These are phyloP conservation scores for Helianthus annuus DNA, from an alignment of 129 eudicot genomes.

Conservation along the genomic window DNA sequence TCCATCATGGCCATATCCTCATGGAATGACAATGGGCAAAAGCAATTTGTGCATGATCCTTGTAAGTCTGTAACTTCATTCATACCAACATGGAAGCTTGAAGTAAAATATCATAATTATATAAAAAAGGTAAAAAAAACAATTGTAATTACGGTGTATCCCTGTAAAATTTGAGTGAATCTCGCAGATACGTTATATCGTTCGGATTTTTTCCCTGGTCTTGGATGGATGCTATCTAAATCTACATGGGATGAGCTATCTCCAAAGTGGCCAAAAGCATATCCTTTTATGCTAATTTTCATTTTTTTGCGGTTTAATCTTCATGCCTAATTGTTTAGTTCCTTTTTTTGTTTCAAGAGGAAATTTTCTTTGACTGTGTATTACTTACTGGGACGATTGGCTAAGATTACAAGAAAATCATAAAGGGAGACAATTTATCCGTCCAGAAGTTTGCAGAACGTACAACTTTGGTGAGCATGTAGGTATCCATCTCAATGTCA, in stretches of 20 bases:
- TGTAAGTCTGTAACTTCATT: conserved; percentile 51
- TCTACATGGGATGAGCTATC: conserved; percentile 93
- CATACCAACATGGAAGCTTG: background rate
- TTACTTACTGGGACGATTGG: conserved; percentile 99
- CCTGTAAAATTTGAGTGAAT: conserved; percentile 13
- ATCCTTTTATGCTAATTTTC: conserved; percentile 57
- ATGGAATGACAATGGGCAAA: conserved; percentile 99
- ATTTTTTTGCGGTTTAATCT: conserved; percentile 23
- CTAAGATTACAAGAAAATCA: conserved; percentile 86
- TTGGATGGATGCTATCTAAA: conserved; percentile 97
- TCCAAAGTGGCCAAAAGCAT: conserved; percentile 99
- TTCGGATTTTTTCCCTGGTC: conserved; percentile 97
- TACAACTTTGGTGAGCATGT: conserved; percentile 99
- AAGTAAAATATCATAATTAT: background rate
- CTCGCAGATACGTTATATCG: conserved; percentile 87
- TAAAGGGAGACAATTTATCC: conserved; percentile 80
- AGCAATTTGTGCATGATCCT: conserved; percentile 95
- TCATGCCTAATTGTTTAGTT: conserved; percentile 8
- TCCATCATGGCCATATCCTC: conserved; percentile 92
- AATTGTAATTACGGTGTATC: background rate
- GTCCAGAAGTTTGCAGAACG: conserved; percentile 98
- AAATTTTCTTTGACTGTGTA: conserved; percentile 56
- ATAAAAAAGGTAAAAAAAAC: background rate
- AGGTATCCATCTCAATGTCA: conserved; percentile 30
- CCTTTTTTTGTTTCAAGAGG: conserved; percentile 13